Evolutionary conservation across 2,329 filamentous ascomycete species (phyloP), one percentile per base, ranked within the genome.

Genomic region (Penicillium sp.): DNA sequence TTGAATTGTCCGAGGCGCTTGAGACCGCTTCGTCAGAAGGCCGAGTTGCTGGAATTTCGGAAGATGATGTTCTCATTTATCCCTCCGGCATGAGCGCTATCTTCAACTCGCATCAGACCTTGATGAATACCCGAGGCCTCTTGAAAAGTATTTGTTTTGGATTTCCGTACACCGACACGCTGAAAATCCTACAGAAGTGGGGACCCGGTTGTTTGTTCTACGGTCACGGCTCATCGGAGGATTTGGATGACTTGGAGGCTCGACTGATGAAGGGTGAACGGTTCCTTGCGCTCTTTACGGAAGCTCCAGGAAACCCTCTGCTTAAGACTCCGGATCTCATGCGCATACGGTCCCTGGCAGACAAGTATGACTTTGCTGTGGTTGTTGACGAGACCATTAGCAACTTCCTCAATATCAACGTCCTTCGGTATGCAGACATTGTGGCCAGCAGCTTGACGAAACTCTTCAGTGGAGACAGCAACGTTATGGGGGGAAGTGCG

Each of bases 311-410:
- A 21, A 98, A 98, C 59, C 93, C 93, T 4, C 76, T 97, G 10
- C 74, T 98, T 26, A 84, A 81, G 37, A 87, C 87, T 16, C 91
- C 91, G 0, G 83, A 98, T 64, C 77, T 98, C 14, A 70, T 72
- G 45, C 83, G 90, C n/a, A 91, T 98, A 44, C 83, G 86, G 25
- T 63, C 67, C 11, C 71, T 98, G 17, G 90, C 91, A 1, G 82
- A 94, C 60, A 75, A 79, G 48, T 94, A 89, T 65, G 84, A 86
- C 58, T 97, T 98, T 62, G 85, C 83, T 15, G 82, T 97, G 9
- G 86, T 97, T 2, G 79, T 98, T 2, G 93, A 98, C 65, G 93
- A 98, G 67, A 97, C 93, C 0, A 87, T 98, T 45, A 91, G 91
- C 54, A 98, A 93, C 41, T 95, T 96, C 62, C 82, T 94, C 60